Conservation (phyloP, 306 rosid genomes). For the Alnus rubra region DNA sequence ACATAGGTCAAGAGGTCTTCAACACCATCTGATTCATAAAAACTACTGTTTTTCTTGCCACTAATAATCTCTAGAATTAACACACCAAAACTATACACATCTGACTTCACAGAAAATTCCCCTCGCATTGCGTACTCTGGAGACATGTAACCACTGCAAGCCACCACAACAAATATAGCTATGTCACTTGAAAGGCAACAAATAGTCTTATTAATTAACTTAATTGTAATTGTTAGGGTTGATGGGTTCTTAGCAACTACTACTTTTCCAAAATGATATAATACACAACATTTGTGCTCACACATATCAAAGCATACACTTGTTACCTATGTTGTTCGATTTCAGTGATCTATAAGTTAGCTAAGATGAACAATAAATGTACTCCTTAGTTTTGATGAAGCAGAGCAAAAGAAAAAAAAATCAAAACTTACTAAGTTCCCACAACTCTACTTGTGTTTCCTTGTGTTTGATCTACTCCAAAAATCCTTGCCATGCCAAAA, state of each 20-base stretch:
- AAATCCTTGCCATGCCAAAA: slow-evolving; percentile 35
- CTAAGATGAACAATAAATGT: no score
- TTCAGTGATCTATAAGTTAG: neutral
- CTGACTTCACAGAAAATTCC: slow-evolving; percentile 28
- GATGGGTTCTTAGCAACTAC: neutral
- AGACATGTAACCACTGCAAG: slow-evolving; percentile 32
- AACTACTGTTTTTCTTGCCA: slow-evolving; percentile 28
- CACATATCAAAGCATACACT: no score
- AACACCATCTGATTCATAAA: slow-evolving; percentile 22
- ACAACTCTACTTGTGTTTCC: slow-evolving; percentile 19
- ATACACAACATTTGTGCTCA: no score
- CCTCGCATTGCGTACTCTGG: slow-evolving; percentile 34
- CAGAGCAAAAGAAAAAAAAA: neutral
- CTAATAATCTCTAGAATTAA: slow-evolving; percentile 29
- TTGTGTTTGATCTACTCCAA: slow-evolving; percentile 30
- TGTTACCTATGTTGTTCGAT: neutral
- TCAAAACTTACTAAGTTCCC: slow-evolving; percentile 19
- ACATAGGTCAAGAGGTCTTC: slow-evolving; percentile 31
- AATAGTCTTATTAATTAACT: neutral
- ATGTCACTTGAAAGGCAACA: neutral
- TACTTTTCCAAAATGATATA: neutral
- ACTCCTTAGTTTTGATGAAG: neutral
- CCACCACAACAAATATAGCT: neutral
- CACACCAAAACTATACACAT: slow-evolving; percentile 31
- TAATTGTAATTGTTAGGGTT: neutral